A percentile compares a stretch with the other conserved stretches of the same genome.
Conservation (phyloP, 2,329 filamentous ascomycete species). For the Verticillium zaregamsianum region DNA sequence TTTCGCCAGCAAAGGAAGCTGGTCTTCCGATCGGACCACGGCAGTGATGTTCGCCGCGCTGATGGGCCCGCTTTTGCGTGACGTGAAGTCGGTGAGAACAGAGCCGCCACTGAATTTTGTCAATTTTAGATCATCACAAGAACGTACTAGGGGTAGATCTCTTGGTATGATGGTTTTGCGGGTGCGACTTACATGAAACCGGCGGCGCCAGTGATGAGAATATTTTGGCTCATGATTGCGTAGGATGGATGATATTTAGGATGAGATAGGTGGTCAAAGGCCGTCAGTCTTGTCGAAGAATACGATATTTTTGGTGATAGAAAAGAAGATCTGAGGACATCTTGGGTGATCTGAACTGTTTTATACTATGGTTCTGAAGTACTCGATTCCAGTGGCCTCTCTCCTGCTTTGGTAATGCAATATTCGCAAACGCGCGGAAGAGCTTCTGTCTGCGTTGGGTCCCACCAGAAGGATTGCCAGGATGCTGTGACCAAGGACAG, state of each 20-base stretch:
- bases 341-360: too few species aligned
- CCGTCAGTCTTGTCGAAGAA: too few species aligned
- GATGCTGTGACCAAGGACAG: background rate
- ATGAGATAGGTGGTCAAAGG: too few species aligned
- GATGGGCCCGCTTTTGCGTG: slow-evolving; percentile 15
- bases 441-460: background rate
- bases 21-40: slow-evolving; percentile 27
- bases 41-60: slow-evolving; percentile 21
- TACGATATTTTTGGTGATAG: too few species aligned
- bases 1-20: slow-evolving; percentile 24
- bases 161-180: background rate
- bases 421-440: background rate
- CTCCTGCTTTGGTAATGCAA: too few species aligned
- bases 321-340: too few species aligned
- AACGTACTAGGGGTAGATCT: too few species aligned
- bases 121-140: too few species aligned
- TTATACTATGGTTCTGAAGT: background rate
- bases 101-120: slow-evolving; percentile 26
- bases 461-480: background rate
- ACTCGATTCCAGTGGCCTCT: too few species aligned
- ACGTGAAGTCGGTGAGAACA: slow-evolving; percentile 25
- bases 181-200: slow-evolving; percentile 24
- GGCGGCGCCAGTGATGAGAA: slow-evolving; percentile 30
- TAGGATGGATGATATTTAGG: background rate
- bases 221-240: slow-evolving; percentile 16